Base-by-base conservation (phyloP, 1,139 yeast genomes). In the Diutina siamensis region DNA sequence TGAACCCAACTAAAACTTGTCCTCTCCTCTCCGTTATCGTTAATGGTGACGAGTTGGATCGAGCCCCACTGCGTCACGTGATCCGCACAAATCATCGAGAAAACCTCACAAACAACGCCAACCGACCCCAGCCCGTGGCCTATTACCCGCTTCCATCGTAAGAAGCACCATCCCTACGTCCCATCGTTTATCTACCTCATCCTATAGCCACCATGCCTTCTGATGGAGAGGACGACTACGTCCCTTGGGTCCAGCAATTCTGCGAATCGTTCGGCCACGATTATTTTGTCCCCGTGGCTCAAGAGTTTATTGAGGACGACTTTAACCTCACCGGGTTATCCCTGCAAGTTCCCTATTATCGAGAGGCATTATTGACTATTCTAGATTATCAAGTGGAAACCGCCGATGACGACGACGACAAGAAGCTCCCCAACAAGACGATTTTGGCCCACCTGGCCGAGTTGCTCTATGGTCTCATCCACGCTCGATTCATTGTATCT, bases 231-330 rank as follows among this genome's bases (percentile, higher is more conserved):
- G 86, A 78, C 48, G 85, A 79, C 53, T 73, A 74, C 54, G 83
- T 83, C 53, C 82, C 94, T 41, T 92, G 98, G 98, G 84, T 92
- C 53, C 78, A 85, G 51, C 86, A 84, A 56, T 89, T 83, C 63
- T 88, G 97, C 60, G 78, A 86, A 42, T 72, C 82, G 52, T 86
- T 84, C 57, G 96, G 95, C 21, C 95, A 88, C 59, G 97, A 92
- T 57, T 89, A 82, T 62, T 88, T 88, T 62, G 95, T 92, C 35
- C 94, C 92, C 51, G 96, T 92, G 18, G 75, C 89, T 1, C 92
- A 86, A 48, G 97, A 88, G 46, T 92, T 88, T 60, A 87, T 92
- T 52, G 97, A 89, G 57, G 99, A 92, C 62, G 97, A 92, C 56
- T 92, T 92, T 70, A 92, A 92, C 59, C 71, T 92, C 55, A 89